Conservation (phyloP, 352 stramenopile species). For the Phytophthora rubi region DNA sequence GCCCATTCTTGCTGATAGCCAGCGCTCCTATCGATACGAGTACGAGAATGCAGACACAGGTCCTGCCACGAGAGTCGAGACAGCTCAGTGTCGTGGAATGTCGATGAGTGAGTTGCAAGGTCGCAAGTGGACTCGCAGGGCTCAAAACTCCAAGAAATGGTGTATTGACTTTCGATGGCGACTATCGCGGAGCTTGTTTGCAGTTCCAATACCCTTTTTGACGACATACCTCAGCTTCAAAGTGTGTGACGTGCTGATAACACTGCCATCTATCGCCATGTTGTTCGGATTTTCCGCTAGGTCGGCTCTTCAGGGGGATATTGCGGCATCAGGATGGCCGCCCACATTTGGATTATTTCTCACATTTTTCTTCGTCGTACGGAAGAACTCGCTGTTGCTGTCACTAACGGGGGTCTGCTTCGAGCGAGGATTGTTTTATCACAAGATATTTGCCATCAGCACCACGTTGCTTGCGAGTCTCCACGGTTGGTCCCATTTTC, state of each 20-base stretch:
- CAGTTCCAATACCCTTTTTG: conserved; percentile 16
- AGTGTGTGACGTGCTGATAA: conserved; percentile 33
- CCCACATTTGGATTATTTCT: conserved; percentile 31
- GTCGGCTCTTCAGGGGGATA: conserved; percentile 4
- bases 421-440: conserved; percentile 47
- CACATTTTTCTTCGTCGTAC: conserved; percentile 38
- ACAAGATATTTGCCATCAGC: conserved; percentile 40
- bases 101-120: not conserved
- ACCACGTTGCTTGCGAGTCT: conserved; percentile 28
- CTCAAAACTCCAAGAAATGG: not conserved
- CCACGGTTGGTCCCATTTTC: conserved; percentile 37
- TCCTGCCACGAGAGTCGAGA: not conserved
- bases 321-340: conserved; percentile 10
- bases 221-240: conserved; percentile 30
- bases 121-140: not conserved
- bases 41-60: not conserved
- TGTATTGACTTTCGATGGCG: not conserved
- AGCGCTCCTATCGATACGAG: conserved; percentile 8
- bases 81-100: conserved; percentile 3
- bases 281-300: conserved; percentile 5
- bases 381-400: conserved; percentile 48
- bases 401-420: conserved; percentile 40
- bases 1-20: conserved; percentile 6
- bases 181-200: conserved; percentile 1
- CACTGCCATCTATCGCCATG: conserved; percentile 14